Evolutionary conservation across 805 yeast species (phyloP), one percentile per base, ranked within the genome.

Genomic region (Diddensiella caesifluorescens): DNA sequence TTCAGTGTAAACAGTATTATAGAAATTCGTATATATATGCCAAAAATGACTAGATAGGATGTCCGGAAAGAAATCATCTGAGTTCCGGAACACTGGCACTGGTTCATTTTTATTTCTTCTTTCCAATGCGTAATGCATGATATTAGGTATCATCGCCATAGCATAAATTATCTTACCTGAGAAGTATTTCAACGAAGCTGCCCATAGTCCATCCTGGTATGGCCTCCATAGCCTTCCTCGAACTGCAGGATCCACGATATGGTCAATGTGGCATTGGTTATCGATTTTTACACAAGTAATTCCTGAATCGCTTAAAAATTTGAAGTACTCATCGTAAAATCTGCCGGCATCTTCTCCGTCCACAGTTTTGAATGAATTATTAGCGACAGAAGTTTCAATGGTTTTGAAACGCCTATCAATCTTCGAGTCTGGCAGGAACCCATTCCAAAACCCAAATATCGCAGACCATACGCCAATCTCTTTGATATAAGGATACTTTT

Each of bases 391-490:
- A 13, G 28, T 15, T 15, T 43, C 35, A 15, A 43, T 25, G 2
- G 49, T 45, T 23, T 41, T 37, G 35, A 51, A 46, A n/a, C 39
- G 19, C 25, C 50, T 16, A 21, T 49, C 55, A 21, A 57, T 28
- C 25, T 41, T 45, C 12, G 59, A 45, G 5, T 48, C 46, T 2
- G 50, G 50, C 5, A 37, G 49, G 13, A 58, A 41, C 2, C 62
- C 63, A 28, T 54, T 41, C 60, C 61, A 58, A 29, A 51, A 56
- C 2, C 63, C 63, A 13, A 46, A 41, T 6, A 58, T 23, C 1
- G 61, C 57, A 22, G 57, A 52, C 61, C 62, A 56, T 13, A 58
- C 61, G 7, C 54, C 55, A 19, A 58, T 54, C 21, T 54, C 56
- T 27, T 31, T 35, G 6, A 58, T 47, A 33, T 59, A 57, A 5